Base-by-base conservation (phyloP, 2,329 filamentous ascomycete genomes). In the Hymenoscyphus albidus region DNA sequence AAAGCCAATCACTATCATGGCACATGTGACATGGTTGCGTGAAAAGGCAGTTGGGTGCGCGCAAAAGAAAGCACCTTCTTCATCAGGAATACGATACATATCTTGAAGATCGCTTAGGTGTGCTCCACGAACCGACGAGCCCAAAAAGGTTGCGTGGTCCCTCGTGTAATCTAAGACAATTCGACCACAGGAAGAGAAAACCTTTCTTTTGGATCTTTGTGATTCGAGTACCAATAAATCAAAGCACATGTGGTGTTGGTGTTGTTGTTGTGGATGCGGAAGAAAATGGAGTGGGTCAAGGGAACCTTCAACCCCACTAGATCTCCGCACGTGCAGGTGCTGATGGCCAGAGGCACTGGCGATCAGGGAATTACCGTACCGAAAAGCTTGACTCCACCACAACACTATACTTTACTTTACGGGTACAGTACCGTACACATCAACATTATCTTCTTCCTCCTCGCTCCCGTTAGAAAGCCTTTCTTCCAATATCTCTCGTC, bases 1-100 rank as follows among this genome's bases (percentile, higher is more conserved):
- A 22, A 27, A 3, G 7, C 22, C 22, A 54, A 54, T 54, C 48
- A 54, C 18, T 54, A 54, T 54, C 48, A 54, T 22, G 22, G 48
- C 48, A 54, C 48, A 54, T 22, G 22, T n/a, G n/a, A 54, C 48
- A 54, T 54, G 60, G 62, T 60, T 65, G 56, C 58, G 58, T 64
- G 60, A 54, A 64, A 59, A 58, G 58, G 58, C 38, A 22, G 35
- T 40, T 42, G 32, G 35, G 35, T 51, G 18, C 48, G 13, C 48
- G 9, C 10, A 27, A 27, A 56, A 18, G 61, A 58, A 38, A 55
- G 18, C n/a, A 51, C 48, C 40, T 58, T 32, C 56, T 55, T 48
- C 58, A 64, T 67, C 51, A 54, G 48, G 48, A 54, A 54, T 22
- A 27, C 27, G 27, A 27, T 27, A 27, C 27, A 27, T 27, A 54